These are phyloP conservation scores for Pythium monospermum DNA, from an alignment of 352 stramenopile genomes.

Conservation along the genomic window DNA sequence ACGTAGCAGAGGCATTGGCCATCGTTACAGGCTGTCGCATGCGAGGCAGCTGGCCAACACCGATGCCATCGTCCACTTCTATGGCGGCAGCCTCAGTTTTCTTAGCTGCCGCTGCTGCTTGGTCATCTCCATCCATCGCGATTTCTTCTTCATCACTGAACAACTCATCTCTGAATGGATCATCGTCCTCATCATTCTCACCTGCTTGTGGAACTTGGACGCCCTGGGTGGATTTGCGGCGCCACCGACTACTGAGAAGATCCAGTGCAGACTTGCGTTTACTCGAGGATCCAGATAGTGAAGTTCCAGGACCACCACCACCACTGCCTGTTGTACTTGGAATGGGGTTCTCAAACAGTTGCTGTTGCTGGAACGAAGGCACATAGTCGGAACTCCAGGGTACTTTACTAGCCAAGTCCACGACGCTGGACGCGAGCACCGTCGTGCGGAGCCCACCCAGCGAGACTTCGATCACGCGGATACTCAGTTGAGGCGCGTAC, in stretches of 20 bases:
- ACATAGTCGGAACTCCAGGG: constrained; percentile 63
- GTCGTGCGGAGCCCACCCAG: constrained; percentile 54
- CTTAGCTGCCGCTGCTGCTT: constrained; percentile 7
- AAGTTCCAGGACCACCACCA: not conserved
- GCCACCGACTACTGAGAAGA: not conserved
- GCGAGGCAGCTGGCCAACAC: constrained; percentile 32
- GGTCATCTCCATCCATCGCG: not conserved
- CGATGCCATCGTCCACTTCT: constrained; percentile 46
- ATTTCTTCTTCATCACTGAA: constrained; percentile 7
- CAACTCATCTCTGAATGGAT: constrained; percentile 7
- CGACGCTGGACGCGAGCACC: constrained; percentile 45
- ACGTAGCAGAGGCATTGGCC: not conserved
- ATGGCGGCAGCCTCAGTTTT: constrained; percentile 14
- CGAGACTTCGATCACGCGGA: constrained; percentile 52
- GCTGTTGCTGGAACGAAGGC: constrained; percentile 16
- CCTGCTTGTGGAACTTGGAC: too few species aligned
- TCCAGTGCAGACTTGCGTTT: constrained; percentile 4
- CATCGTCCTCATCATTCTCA: not conserved
- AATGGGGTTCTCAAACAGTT: constrained; percentile 46
- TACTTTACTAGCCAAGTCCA: constrained; percentile 56
- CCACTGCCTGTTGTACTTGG: not conserved
- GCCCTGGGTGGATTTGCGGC: constrained; percentile 4
- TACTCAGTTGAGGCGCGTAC: constrained; percentile 52
- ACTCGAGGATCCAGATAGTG: not conserved
- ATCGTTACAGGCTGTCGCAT: not conserved